A percentile compares a stretch with the other conserved stretches of the same genome.
Conservation (phyloP, 2,329 filamentous ascomycete species). For the Mycogone perniciosa region DNA sequence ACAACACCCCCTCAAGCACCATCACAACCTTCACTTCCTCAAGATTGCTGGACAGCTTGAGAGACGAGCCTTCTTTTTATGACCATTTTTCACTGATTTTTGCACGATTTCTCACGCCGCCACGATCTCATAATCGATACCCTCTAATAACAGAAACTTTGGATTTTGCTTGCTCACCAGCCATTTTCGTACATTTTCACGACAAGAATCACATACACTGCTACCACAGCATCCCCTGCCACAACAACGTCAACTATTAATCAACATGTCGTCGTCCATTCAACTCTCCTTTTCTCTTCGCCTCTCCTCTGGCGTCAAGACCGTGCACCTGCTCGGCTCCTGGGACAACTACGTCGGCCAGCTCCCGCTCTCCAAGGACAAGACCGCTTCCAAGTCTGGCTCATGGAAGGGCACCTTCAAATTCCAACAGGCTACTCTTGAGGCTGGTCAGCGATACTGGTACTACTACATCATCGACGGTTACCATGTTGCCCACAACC, state of each 20-base stretch:
- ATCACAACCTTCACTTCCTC: slow-evolving; percentile 16
- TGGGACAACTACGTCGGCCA: slow-evolving; percentile 97
- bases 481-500: slow-evolving; percentile 96
- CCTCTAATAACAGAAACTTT: slow-evolving; percentile 40
- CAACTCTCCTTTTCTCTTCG: slow-evolving; percentile 94
- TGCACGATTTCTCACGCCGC: slow-evolving; percentile 3
- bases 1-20: slow-evolving; percentile 9
- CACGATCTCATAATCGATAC: slow-evolving; percentile 24
- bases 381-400: slow-evolving; percentile 73
- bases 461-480: slow-evolving; percentile 99
- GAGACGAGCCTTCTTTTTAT: slow-evolving; percentile 24
- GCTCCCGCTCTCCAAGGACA: slow-evolving; percentile 88
- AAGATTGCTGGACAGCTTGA: slow-evolving; percentile 38
- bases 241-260: slow-evolving; percentile 18
- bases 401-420: slow-evolving; percentile 95
- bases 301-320: slow-evolving; percentile 94
- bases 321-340: slow-evolving; percentile 92
- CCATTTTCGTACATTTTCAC: slow-evolving; percentile 20
- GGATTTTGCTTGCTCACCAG: slow-evolving; percentile 53
- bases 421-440: slow-evolving; percentile 81
- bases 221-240: slow-evolving; percentile 15
- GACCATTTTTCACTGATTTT: slow-evolving; percentile 19
- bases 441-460: slow-evolving; percentile 93
- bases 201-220: slow-evolving; percentile 12
- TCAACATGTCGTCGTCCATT: slow-evolving; percentile 82